phyloP scores from a whole-genome alignment of 176 grass and related monocot genomes.

The Cocos nucifera region DNA sequence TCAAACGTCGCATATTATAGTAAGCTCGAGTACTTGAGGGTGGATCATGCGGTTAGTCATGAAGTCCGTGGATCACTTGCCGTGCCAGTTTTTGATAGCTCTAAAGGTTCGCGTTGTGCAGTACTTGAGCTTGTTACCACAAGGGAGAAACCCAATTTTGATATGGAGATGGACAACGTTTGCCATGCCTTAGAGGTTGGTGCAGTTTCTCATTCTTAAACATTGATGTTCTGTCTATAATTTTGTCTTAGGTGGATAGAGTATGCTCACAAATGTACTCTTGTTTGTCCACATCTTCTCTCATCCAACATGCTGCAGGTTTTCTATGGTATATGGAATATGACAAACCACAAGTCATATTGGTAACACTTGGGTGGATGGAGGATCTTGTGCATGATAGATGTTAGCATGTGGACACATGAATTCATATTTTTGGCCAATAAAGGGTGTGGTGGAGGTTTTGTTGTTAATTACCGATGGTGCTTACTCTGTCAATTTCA shows the following conservation, averaged over 20 bases:
- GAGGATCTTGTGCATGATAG: too few relatives aligned
- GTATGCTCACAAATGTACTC: background rate
- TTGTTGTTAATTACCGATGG: too few relatives aligned
- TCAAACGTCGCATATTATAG: slow-evolving; percentile 49
- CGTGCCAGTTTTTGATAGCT: slow-evolving; percentile 38
- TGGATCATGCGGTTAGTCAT: slow-evolving; percentile 40
- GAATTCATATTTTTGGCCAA: too few relatives aligned
- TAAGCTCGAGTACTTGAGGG: slow-evolving; percentile 38
- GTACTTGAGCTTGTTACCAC: slow-evolving; percentile 52
- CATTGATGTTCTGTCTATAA: too few relatives aligned
- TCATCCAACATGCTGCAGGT: too few relatives aligned
- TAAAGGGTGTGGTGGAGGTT: too few relatives aligned
- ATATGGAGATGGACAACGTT: slow-evolving; percentile 39
- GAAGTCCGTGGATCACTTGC: slow-evolving; percentile 48
- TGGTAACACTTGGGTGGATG: too few relatives aligned
- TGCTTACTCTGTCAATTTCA: too few relatives aligned
- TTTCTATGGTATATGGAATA: too few relatives aligned
- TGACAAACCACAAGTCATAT: too few relatives aligned
- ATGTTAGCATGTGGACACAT: too few relatives aligned
- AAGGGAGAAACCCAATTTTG: slow-evolving; percentile 45
- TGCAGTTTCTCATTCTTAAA: background rate
- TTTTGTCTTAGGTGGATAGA: too few relatives aligned
- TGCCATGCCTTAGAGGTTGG: slow-evolving; percentile 45
- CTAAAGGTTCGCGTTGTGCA: slow-evolving; percentile 28
- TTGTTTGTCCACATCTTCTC: background rate